phyloP scores from a whole-genome alignment of 805 yeast species.

The Priceomyces melissophilus region DNA sequence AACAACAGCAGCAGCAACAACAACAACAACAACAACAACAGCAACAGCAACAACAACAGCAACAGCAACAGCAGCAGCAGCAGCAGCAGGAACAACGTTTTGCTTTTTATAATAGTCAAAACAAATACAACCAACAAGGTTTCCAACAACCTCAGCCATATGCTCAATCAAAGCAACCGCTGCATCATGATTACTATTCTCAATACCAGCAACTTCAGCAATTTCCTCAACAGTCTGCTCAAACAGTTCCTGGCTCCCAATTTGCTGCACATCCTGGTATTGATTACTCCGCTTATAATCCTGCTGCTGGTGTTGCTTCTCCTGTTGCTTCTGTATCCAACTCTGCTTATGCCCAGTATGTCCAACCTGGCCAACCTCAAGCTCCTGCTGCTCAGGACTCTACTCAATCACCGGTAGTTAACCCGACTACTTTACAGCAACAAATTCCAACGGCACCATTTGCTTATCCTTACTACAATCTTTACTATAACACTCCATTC shows the following conservation, averaged over 20 bases:
- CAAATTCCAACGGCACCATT: constrained; percentile 38
- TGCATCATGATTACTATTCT: constrained; percentile 29
- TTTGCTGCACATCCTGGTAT: constrained; percentile 43
- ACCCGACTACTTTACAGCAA: constrained; percentile 26
- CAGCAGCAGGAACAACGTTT: constrained; percentile 14
- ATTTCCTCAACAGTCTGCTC: constrained; percentile 40
- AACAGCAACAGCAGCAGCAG: constrained; percentile 12
- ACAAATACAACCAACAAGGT: constrained; percentile 10
- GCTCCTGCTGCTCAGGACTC: constrained; percentile 16
- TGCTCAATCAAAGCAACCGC: constrained; percentile 23
- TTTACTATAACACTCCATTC: constrained; percentile 40
- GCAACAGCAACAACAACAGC: constrained; percentile 8
- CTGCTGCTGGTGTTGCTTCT: constrained; percentile 25
- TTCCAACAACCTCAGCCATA: constrained; percentile 15
- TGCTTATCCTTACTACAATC: constrained; percentile 41
- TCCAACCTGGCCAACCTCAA: constrained; percentile 16
- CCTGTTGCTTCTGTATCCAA: constrained; percentile 28
- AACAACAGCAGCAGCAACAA: constrained; percentile 16
- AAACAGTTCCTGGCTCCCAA: constrained; percentile 37
- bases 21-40: constrained; percentile 12
- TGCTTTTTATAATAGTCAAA: constrained; percentile 12
- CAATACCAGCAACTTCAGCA: constrained; percentile 39
- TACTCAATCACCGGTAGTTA: constrained; percentile 21
- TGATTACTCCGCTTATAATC: constrained; percentile 40
- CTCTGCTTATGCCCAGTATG: constrained; percentile 24